A percentile compares a stretch with the other conserved stretches of the same genome.
These are phyloP conservation scores for Trichoderma sp. DNA, from an alignment of 2,329 filamentous ascomycete species.

Conservation along the genomic window DNA sequence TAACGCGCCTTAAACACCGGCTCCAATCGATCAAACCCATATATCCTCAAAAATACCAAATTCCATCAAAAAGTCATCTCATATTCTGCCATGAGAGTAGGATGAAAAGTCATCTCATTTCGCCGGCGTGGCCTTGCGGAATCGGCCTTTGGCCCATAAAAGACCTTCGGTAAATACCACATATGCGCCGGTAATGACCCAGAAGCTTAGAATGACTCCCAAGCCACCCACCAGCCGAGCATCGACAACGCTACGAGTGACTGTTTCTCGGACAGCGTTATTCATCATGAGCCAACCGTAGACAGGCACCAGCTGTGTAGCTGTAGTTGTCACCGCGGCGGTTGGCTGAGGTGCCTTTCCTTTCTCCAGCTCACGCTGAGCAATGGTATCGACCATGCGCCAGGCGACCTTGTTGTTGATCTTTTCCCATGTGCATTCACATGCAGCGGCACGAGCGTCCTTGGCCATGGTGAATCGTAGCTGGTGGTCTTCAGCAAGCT, in stretches of 20 bases:
- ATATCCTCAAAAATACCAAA: background rate
- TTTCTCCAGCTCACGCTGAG: slow-evolving; percentile 40
- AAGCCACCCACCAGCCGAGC: slow-evolving; percentile 45
- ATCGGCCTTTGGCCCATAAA: slow-evolving; percentile 38
- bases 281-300: slow-evolving; percentile 46
- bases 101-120: background rate
- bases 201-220: slow-evolving; percentile 47
- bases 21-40: background rate
- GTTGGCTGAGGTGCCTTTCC: slow-evolving; percentile 19
- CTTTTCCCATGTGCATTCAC: slow-evolving; percentile 66
- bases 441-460: slow-evolving; percentile 54
- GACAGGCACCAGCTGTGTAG: slow-evolving; percentile 37
- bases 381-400: slow-evolving; percentile 56
- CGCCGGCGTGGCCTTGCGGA: slow-evolving; percentile 23
- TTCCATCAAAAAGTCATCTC: background rate
- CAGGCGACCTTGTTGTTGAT: slow-evolving; percentile 69
- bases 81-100: background rate
- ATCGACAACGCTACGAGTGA: slow-evolving; percentile 40
- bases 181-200: slow-evolving; percentile 49
- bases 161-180: slow-evolving; percentile 47
- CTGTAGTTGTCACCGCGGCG: slow-evolving; percentile 22
- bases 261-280: slow-evolving; percentile 35
- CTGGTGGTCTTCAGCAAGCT: slow-evolving; percentile 45
- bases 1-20: background rate
- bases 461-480: slow-evolving; percentile 46